Percentiles rank a stretch among this genome's conserved stretches.
Evolutionary conservation across 192 early-diverging fungal genomes (phyloP).

Genomic region (Backusella mclennaniae): DNA sequence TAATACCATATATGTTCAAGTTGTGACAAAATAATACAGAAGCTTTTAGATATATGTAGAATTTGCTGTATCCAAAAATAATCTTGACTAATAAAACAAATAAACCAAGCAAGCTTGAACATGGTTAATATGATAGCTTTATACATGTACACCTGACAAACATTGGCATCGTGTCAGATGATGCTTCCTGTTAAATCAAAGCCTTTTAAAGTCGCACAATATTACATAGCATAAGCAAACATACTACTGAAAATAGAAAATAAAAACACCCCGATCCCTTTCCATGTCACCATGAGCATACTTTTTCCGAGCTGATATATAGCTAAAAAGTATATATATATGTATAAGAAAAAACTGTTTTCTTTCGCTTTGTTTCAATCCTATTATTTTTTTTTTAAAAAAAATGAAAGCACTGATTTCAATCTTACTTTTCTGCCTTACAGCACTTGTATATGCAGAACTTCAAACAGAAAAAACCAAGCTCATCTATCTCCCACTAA

Average conservation of each 20-base stretch:
- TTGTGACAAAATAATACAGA: neutral
- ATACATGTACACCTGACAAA: neutral
- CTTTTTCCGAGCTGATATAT: constrained; percentile 5
- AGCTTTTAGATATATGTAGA: neutral
- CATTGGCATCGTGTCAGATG: neutral
- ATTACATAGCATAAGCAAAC: neutral
- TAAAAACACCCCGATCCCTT: neutral
- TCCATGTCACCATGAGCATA: neutral
- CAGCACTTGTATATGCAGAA: neutral
- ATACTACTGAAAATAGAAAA: constrained; percentile 3
- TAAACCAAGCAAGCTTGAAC: neutral
- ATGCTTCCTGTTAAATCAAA: neutral
- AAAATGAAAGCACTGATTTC: neutral
- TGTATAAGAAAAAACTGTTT: neutral
- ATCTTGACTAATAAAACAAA: neutral
- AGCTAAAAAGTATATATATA: neutral
- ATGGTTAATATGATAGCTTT: neutral
- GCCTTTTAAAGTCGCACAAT: neutral
- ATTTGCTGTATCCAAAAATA: neutral
- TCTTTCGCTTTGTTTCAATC: neutral
- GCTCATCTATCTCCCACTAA: neutral
- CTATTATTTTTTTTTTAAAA: neutral
- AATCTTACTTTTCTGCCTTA: neutral
- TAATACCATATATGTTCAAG: neutral
- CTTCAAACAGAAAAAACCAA: neutral